Evolutionary conservation across 192 early-diverging fungal genomes (phyloP).

Genomic region (Funneliformis geosporum): DNA sequence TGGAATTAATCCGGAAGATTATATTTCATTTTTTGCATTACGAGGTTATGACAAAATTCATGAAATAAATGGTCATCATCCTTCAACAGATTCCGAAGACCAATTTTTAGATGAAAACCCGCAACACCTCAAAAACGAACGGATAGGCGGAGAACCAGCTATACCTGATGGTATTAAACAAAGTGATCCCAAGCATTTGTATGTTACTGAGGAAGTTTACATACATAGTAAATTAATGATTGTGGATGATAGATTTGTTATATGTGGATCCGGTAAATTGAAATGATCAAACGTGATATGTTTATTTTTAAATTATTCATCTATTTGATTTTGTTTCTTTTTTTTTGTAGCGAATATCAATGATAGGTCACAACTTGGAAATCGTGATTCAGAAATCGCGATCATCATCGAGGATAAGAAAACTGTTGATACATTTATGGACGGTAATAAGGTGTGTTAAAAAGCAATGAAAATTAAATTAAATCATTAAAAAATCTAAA

Average conservation of each 20-base stretch:
- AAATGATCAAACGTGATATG: neutral
- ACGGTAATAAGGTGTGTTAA: conserved; percentile 52
- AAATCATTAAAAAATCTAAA: neutral
- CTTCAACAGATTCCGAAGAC: neutral
- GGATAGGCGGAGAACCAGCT: neutral
- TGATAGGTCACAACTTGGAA: conserved; percentile 83
- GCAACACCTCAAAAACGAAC: neutral
- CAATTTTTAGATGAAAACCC: neutral
- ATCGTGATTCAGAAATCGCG: conserved; percentile 85
- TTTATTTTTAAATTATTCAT: neutral
- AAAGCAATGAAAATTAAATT: neutral
- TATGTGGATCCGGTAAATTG: conserved; percentile 69
- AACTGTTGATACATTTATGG: conserved; percentile 68
- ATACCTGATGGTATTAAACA: neutral
- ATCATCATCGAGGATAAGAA: conserved; percentile 82
- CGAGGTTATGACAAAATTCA: conserved; percentile 78
- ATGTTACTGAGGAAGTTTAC: conserved; percentile 83
- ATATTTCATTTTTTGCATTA: conserved; percentile 80
- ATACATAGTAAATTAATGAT: conserved; percentile 90
- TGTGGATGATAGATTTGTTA: conserved; percentile 78
- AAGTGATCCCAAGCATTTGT: conserved; percentile 19
- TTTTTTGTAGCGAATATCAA: conserved; percentile 71
- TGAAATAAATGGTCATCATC: neutral
- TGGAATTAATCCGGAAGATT: conserved; percentile 56
- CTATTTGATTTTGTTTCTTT: neutral